Percentiles rank a stretch among this genome's conserved stretches.
Evolutionary conservation across 208 protist genomes (phyloP).

Genomic region (Herpetomonas muscarum): DNA sequence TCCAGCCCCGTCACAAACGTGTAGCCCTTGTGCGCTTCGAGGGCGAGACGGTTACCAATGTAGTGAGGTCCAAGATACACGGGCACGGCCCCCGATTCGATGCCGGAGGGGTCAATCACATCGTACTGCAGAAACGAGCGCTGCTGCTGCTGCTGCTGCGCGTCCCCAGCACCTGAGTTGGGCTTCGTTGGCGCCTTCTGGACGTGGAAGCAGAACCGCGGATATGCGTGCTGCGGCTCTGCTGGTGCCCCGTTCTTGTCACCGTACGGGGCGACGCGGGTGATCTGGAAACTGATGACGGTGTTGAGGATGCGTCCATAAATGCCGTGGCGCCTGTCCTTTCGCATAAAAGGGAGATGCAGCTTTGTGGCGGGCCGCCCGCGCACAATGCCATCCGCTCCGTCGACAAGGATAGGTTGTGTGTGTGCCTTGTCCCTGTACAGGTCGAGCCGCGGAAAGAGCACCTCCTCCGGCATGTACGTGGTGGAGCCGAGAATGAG

Average conservation of each 20-base stretch:
- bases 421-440: conserved; percentile 17
- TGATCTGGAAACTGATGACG: conserved; percentile 46
- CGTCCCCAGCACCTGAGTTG: background rate
- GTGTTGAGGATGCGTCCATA: conserved; percentile 41
- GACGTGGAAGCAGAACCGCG: conserved; percentile 69
- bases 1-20: conserved; percentile 50
- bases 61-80: conserved; percentile 3
- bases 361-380: conserved; percentile 36
- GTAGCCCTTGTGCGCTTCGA: conserved; percentile 34
- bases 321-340: conserved; percentile 22
- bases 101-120: conserved; percentile 28
- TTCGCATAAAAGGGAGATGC: conserved; percentile 53
- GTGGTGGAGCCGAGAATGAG: conserved; percentile 63
- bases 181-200: conserved; percentile 2
- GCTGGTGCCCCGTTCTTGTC: no score
- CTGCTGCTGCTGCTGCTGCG: conserved; percentile 6
- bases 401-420: background rate
- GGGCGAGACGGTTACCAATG: conserved; percentile 19
- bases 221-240: conserved; percentile 19
- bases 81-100: background rate
- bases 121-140: conserved; percentile 51
- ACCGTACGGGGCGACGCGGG: no score
- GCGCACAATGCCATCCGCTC: conserved; percentile 11
- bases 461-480: conserved; percentile 32
- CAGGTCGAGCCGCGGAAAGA: conserved; percentile 18